These are phyloP conservation scores for Cucurbita maxima DNA, from an alignment of 306 rosid species.

Conservation along the genomic window DNA sequence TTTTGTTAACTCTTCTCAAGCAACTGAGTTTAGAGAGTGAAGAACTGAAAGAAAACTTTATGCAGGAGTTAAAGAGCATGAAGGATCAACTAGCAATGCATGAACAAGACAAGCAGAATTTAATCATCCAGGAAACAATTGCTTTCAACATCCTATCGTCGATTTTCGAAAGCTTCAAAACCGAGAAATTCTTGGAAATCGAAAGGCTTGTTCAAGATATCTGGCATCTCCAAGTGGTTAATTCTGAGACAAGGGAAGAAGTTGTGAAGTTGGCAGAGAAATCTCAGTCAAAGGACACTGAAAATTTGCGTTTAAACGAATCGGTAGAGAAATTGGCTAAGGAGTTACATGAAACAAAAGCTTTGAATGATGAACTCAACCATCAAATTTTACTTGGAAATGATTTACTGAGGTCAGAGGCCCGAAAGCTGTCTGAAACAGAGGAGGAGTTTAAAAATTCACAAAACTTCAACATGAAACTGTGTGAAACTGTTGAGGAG, in stretches of 20 bases:
- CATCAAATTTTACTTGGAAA: conserved; percentile 31
- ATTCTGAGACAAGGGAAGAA: conserved; percentile 37
- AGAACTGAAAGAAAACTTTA: conserved; percentile 32
- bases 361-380: conserved; percentile 32
- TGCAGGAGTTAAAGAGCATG: conserved; percentile 34
- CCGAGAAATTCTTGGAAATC: conserved; percentile 47
- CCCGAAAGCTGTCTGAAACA: conserved; percentile 43
- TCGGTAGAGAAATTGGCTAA: conserved; percentile 29
- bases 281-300: conserved; percentile 38
- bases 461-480: conserved; percentile 35
- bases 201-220: conserved; percentile 39
- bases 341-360: conserved; percentile 37
- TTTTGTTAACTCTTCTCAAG: conserved; percentile 48
- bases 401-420: conserved; percentile 32
- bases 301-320: conserved; percentile 37
- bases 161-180: conserved; percentile 47
- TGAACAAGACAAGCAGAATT: conserved; percentile 39
- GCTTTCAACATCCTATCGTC: conserved; percentile 31
- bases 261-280: conserved; percentile 33
- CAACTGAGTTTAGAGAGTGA: conserved; percentile 41
- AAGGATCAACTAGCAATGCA: conserved; percentile 26
- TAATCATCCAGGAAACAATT: conserved; percentile 43
- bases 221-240: conserved; percentile 24
- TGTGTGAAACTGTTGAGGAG: conserved; percentile 38
- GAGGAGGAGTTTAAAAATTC: conserved; percentile 43